Base-by-base conservation (phyloP, 768 basidiomycete genomes). In the Psilocybe subaeruginosa region DNA sequence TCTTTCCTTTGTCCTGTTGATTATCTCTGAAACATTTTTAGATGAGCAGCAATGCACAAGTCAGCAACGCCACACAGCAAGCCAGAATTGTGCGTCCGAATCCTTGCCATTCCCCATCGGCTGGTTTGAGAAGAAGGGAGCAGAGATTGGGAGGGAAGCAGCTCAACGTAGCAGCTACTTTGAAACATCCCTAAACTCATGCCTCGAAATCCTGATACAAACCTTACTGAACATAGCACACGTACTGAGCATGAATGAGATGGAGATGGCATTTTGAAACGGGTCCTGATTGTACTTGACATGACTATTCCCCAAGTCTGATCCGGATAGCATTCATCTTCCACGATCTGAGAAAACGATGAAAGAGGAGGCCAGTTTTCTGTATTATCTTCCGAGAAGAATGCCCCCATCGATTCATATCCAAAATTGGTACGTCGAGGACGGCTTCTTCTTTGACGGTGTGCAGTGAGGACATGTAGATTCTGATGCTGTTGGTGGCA, bases 171-270 rank as follows among this genome's bases (percentile, higher is more conserved):
- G 99, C 71, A 99, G 87, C 73, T 99, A 97, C 76, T 95, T 97
- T 30, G 97, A 97, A 58, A 99, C 89, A 68, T 99, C 97, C 49
- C 97, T 79, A 9, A 97, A 97, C 17, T 97, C 95, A 57, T 90
- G 92, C 14, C 97, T 97, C 2, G 95, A 98, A 35, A 99, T 94
- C 69, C 99, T 97, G 65, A 99, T 99, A 97, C 97, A 99, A 0
- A 97, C 98, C 85, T 99, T 99, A 72, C 93, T 96, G 82, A 99
- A 99, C 66, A 98, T 82, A 12, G 97, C 97, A 72, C 96, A 99
- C 14, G 95, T 94, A 35, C 90, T 86, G 61, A 96, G 83, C 80
- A 97, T 97, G 80, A 98, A 99, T 4, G 85, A 75, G 73, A 99
- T 88, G 76, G 98, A 97, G 68, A 97, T 79, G 19, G 84, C 82